Evolutionary conservation across 495 filamentous ascomycete species (phyloP), one percentile per base, ranked within the genome.

Genomic region (Amniculicola lignicola): DNA sequence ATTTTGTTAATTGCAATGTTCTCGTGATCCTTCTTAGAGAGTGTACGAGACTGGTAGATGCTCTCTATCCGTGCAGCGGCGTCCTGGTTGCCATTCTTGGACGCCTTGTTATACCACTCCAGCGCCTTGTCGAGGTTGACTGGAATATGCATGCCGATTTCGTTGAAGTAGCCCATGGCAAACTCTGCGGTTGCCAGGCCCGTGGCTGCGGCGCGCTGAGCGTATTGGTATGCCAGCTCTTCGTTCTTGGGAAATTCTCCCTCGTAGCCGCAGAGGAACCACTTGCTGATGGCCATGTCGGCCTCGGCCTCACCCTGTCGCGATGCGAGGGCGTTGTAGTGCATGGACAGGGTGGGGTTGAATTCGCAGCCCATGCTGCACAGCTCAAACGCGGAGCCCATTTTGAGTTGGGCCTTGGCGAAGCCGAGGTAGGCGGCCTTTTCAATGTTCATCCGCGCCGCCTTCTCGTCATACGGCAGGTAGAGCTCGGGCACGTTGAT

Each of bases 401-500:
- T 97, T 75, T 97, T 98, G 18, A 94, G 78, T 71, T 98, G 93
- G 2, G 94, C 94, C 70, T 96, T 96, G 43, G 92, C 85, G 70
- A 98, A 97, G 45, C 93, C 90, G 45, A 97, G 83, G 67, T 93
- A 97, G 6, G 93, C 93, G 16, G 93, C 90, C 73, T 95, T 96
- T 72, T 98, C 94, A 48, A 98, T 91, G 68, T 95, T 92, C 66
- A 87, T 77, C 44, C 87, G 80, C 21, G 94, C 86, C n/a, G 77
- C 74, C 19, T 81, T 78, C 25, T 89, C 73, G 67, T 97, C 88
- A 50, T 80, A 80, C 1, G 89, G 82, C 15, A 98, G 75, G 51
- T 78, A 81, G 23, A 75, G 71, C 28, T 89, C 86, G 6, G 93
- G 90, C 11, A 97, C 76, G 39, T 74, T 79, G 57, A 98, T 85